These are phyloP conservation scores for Candida tropicalis DNA, from an alignment of 1,139 yeast genomes.

Conservation along the genomic window DNA sequence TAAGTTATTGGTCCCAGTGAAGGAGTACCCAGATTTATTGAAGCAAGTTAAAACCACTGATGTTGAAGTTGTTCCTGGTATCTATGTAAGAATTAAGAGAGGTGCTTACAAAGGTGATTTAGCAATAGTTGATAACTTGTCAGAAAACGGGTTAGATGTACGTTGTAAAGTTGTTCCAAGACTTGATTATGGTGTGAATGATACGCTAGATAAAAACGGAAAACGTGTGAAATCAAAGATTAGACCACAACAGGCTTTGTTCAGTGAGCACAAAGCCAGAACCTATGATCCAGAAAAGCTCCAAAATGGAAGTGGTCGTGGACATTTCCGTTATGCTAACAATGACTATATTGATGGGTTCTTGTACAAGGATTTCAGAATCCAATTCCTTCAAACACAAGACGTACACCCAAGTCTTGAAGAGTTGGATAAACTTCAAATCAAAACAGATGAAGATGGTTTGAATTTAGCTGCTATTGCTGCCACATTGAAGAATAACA, in stretches of 20 bases:
- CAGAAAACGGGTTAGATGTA: constrained; percentile 94
- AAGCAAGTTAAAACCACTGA: constrained; percentile 90
- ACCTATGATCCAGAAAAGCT: constrained; percentile 60
- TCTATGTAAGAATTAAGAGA: constrained; percentile 85
- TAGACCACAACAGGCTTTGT: constrained; percentile 83
- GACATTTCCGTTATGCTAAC: constrained; percentile 73
- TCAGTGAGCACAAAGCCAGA: constrained; percentile 71
- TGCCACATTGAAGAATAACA: constrained; percentile 67
- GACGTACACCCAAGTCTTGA: constrained; percentile 86
- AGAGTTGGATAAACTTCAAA: constrained; percentile 82
- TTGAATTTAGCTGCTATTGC: constrained; percentile 86
- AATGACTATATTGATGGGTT: constrained; percentile 93
- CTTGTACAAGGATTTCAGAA: constrained; percentile 80
- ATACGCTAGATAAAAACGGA: constrained; percentile 59
- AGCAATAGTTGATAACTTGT: constrained; percentile 89
- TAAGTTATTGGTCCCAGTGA: constrained; percentile 88
- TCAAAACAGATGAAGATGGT: constrained; percentile 67
- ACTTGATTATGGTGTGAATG: constrained; percentile 80
- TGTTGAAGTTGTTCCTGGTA: constrained; percentile 86
- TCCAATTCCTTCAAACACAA: constrained; percentile 79
- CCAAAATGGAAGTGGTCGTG: constrained; percentile 72
- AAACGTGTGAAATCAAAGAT: constrained; percentile 54
- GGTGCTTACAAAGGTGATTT: constrained; percentile 93
- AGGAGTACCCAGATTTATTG: constrained; percentile 90
- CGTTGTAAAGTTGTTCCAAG: constrained; percentile 91